Evolutionary conservation across 2,329 filamentous ascomycete species (phyloP).

Genomic region (Chlorencoelia australis): DNA sequence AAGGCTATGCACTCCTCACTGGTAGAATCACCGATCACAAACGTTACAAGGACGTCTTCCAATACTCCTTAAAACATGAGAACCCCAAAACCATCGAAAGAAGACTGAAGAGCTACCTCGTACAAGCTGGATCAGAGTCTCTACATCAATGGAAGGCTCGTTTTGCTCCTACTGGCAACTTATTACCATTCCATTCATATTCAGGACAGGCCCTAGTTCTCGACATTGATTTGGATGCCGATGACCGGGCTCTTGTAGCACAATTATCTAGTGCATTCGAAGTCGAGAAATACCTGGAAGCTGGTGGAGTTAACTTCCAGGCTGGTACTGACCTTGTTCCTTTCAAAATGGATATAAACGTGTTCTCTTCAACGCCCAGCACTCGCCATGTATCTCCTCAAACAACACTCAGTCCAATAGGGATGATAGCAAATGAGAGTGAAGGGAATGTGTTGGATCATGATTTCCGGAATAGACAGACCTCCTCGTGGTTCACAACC

Average conservation of each 20-base stretch:
- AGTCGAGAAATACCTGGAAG: slow-evolving; percentile 61
- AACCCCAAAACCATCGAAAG: slow-evolving; percentile 36
- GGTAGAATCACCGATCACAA: slow-evolving; percentile 38
- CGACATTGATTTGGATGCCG: too few species aligned
- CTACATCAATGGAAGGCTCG: slow-evolving; percentile 51
- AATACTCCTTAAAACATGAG: slow-evolving; percentile 57
- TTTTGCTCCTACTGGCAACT: slow-evolving; percentile 51
- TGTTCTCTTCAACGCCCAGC: slow-evolving; percentile 8
- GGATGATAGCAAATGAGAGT: slow-evolving; percentile 3
- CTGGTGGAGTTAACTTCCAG: slow-evolving; percentile 53
- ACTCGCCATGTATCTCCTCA: slow-evolving; percentile 12
- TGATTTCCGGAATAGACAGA: background rate
- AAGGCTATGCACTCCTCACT: slow-evolving; percentile 47
- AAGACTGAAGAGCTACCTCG: slow-evolving; percentile 28
- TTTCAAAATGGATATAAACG: slow-evolving; percentile 39
- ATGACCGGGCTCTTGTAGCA: too few species aligned
- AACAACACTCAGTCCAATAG: slow-evolving; percentile 17
- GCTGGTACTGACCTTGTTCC: slow-evolving; percentile 49
- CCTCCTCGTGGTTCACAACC: background rate
- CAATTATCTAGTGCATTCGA: slow-evolving; percentile 72
- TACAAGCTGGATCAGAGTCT: slow-evolving; percentile 28
- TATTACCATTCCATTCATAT: too few species aligned
- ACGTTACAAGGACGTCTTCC: slow-evolving; percentile 50
- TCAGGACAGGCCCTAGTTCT: too few species aligned
- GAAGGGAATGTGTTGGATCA: background rate